Percentiles rank a stretch among this genome's conserved stretches.
These are phyloP conservation scores for Auricularia cornea DNA, from an alignment of 768 basidiomycete species.

Conservation along the genomic window DNA sequence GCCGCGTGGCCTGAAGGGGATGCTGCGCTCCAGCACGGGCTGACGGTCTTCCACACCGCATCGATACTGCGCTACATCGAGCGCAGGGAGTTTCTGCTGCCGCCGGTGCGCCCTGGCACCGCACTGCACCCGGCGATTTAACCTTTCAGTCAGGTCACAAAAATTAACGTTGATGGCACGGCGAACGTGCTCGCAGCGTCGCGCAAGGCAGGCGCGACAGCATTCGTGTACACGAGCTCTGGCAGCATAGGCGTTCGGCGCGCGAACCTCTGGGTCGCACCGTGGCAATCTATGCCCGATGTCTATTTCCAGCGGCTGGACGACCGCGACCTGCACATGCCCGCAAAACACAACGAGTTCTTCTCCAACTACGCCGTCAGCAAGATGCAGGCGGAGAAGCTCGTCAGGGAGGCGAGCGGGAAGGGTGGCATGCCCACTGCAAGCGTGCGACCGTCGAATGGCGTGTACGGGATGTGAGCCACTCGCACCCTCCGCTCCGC, in stretches of 20 bases:
- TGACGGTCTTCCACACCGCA: constrained; percentile 70
- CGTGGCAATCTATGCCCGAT: constrained; percentile 57
- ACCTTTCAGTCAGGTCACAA: constrained; percentile 30
- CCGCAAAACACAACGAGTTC: constrained; percentile 49
- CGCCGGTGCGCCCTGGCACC: constrained; percentile 13
- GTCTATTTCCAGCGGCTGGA: constrained; percentile 54
- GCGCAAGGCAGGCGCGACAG: constrained; percentile 42
- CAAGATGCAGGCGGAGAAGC: constrained; percentile 49
- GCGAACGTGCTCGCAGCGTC: constrained; percentile 57
- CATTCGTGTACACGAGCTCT: constrained; percentile 66
- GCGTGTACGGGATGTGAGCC: constrained; percentile 46
- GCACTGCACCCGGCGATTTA: neutral
- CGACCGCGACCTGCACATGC: constrained; percentile 42
- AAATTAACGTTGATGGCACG: constrained; percentile 61
- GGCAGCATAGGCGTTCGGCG: constrained; percentile 53
- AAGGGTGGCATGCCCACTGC: constrained; percentile 33
- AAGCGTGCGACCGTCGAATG: constrained; percentile 71
- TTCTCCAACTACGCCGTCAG: constrained; percentile 75
- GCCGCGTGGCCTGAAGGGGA: constrained; percentile 46
- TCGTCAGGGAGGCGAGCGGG: constrained; percentile 36
- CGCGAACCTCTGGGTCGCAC: constrained; percentile 60
- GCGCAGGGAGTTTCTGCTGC: constrained; percentile 41
- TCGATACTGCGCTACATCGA: constrained; percentile 77
- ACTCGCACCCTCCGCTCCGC: neutral
- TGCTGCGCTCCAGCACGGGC: constrained; percentile 20